Percentiles rank a stretch among this genome's conserved stretches.
Evolutionary conservation across 2,329 filamentous ascomycete species (phyloP).

Genomic region (Bertia moriformis): DNA sequence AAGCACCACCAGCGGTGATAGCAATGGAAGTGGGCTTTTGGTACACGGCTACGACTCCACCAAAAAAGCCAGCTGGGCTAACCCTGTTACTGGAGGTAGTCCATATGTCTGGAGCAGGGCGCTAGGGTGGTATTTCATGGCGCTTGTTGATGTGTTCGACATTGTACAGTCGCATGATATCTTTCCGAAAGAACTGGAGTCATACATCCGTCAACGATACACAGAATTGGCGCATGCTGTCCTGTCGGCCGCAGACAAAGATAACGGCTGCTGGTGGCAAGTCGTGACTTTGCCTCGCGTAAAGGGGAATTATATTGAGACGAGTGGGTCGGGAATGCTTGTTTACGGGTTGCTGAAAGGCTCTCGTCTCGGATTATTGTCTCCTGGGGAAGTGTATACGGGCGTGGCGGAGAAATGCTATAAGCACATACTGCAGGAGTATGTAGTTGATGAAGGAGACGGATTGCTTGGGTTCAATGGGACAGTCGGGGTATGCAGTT

Average conservation of each 20-base stretch:
- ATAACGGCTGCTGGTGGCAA: constrained; percentile 39
- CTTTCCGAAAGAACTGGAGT: constrained; percentile 17
- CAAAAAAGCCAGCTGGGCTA: constrained; percentile 32
- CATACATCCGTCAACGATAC: constrained; percentile 22
- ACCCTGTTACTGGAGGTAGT: constrained; percentile 29
- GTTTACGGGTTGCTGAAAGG: constrained; percentile 34
- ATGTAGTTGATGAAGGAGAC: constrained; percentile 28
- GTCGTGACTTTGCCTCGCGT: constrained; percentile 34
- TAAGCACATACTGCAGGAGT: constrained; percentile 22
- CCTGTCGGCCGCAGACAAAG: constrained; percentile 19
- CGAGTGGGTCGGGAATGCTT: constrained; percentile 43
- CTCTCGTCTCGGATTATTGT: constrained; percentile 20
- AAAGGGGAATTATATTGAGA: constrained; percentile 42
- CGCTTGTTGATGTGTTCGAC: constrained; percentile 32
- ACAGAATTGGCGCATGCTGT: background rate
- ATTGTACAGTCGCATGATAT: constrained; percentile 20
- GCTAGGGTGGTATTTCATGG: constrained; percentile 37
- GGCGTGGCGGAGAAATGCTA: constrained; percentile 25
- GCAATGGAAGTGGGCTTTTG: constrained; percentile 19
- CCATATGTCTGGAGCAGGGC: constrained; percentile 37
- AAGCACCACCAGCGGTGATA: too few species aligned
- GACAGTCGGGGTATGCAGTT: constrained; percentile 33
- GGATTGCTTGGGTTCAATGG: constrained; percentile 33
- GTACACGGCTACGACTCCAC: constrained; percentile 38
- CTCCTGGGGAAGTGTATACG: constrained; percentile 21